Evolutionary conservation across 2,329 filamentous ascomycete species (phyloP), one percentile per base, ranked within the genome.

Genomic region (Monosporascus sp.): DNA sequence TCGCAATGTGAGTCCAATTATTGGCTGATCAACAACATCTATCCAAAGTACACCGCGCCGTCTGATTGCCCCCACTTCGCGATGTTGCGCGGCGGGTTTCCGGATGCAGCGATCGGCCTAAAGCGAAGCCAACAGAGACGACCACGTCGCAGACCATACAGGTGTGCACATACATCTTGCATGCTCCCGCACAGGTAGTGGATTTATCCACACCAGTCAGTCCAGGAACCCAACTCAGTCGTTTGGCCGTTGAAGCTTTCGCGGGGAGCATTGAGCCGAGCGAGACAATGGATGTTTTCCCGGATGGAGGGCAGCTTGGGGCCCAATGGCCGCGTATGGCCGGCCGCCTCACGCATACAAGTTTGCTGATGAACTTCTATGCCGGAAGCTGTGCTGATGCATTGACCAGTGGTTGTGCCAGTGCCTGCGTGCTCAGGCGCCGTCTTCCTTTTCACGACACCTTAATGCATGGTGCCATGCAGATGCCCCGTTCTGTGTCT

Each of bases 141-240:
- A 64, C 67, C 69, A 71, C 69, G 69, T 70, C 69, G 68, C 68
- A 67, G 49, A 56, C 58, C 44, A 56, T 52, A 51, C 59, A 60
- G 61, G 53, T 56, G 55, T 58, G 59, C 55, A 59, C 56, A 56
- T 60, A 14, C 9, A 35, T 35, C 60, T 62, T 63, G 58, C 57
- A 60, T 38, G 49, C 57, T 61, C 61, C 62, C 56, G 63, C 56
- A 57, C 52, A 46, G 22, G 43, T 50, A 52, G 37, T 55, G 41
- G n/a, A 25, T 18, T 18, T 24, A 43, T 24, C n/a, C 31, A 35
- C 4, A 14, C 39, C 39, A 43, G 39, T 43, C 39, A 24, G 14
- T 43, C 14, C 39, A 43, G 39, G 39, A 43, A 43, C 39, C 17
- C 39, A 14, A 43, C 22, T 11, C 39, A 20, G 39, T 11, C n/a